Conservation (phyloP, 2,329 filamentous ascomycete genomes). For the Fusarium dlaminii region DNA sequence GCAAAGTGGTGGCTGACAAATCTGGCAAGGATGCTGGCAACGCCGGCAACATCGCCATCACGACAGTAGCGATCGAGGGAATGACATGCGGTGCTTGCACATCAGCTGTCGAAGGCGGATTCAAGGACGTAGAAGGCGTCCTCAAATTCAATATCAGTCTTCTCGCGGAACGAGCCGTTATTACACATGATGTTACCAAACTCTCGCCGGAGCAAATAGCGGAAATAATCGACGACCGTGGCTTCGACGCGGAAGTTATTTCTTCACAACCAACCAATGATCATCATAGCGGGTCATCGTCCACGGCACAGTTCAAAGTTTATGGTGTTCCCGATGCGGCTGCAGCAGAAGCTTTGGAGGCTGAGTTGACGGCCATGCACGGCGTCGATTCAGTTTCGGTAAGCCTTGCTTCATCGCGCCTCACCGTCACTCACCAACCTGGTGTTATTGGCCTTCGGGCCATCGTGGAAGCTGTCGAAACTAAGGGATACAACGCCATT, state of each 20-base stretch:
- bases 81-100: slow-evolving; percentile 99
- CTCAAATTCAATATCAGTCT: slow-evolving; percentile 94
- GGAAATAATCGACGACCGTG: slow-evolving; percentile 86
- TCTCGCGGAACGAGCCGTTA: slow-evolving; percentile 88
- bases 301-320: slow-evolving; percentile 81
- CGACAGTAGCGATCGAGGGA: slow-evolving; percentile 88
- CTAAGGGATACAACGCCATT: slow-evolving; percentile 86
- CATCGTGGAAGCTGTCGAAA: slow-evolving; percentile 84
- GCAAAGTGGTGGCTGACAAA: slow-evolving; percentile 51
- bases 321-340: slow-evolving; percentile 80
- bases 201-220: slow-evolving; percentile 78
- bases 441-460: slow-evolving; percentile 79
- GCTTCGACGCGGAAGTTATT: slow-evolving; percentile 86
- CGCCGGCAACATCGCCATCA: slow-evolving; percentile 67
- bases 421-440: slow-evolving; percentile 78
- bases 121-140: slow-evolving; percentile 79
- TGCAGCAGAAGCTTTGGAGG: slow-evolving; percentile 77
- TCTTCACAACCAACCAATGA: slow-evolving; percentile 73
- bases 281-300: slow-evolving; percentile 63
- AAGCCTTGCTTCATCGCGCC: slow-evolving; percentile 76
- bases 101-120: slow-evolving; percentile 85
- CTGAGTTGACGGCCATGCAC: slow-evolving; percentile 68
- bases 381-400: slow-evolving; percentile 81
- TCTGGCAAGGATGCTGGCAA: slow-evolving; percentile 41
- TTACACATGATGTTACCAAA: slow-evolving; percentile 80